Evolutionary conservation across 352 stramenopile genomes (phyloP).

Genomic region (Phytophthora kernoviae): DNA sequence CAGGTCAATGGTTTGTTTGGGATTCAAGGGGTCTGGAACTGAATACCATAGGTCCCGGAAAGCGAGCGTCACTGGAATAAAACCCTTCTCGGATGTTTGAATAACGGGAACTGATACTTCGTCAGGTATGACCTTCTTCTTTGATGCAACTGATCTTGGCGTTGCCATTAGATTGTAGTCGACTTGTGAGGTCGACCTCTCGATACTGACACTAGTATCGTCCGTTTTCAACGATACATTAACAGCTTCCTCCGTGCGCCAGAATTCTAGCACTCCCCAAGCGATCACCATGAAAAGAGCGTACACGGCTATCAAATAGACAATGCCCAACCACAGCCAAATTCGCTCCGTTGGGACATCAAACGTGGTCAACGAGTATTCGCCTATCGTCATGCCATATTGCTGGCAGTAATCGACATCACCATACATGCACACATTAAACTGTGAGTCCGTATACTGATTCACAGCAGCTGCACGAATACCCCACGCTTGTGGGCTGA

Average conservation of each 20-base stretch:
- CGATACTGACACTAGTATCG: not conserved
- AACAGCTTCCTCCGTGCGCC: conserved; percentile 19
- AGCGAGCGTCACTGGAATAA: conserved; percentile 36
- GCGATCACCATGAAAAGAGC: conserved; percentile 39
- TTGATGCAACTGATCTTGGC: not conserved
- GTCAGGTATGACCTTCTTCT: not conserved
- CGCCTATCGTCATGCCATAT: conserved; percentile 31
- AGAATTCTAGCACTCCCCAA: conserved; percentile 35
- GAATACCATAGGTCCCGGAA: conserved; percentile 49
- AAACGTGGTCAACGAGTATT: conserved; percentile 31
- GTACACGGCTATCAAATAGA: conserved; percentile 32
- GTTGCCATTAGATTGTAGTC: conserved; percentile 10
- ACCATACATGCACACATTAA: conserved; percentile 28
- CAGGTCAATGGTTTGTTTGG: conserved; percentile 33
- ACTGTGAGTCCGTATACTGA: conserved; percentile 26
- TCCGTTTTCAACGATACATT: conserved; percentile 1
- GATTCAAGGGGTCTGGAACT: conserved; percentile 21
- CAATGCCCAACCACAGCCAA: conserved; percentile 31
- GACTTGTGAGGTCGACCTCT: not conserved
- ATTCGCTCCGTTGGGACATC: conserved; percentile 17
- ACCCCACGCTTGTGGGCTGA: conserved; percentile 47
- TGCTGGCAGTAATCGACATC: conserved; percentile 37
- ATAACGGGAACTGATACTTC: conserved; percentile 31
- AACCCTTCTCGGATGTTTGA: conserved; percentile 45
- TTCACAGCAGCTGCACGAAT: conserved; percentile 33